Evolutionary conservation across 352 stramenopile genomes (phyloP), one percentile per base, ranked within the genome.

Genomic region (Globisporangium spinosum): DNA sequence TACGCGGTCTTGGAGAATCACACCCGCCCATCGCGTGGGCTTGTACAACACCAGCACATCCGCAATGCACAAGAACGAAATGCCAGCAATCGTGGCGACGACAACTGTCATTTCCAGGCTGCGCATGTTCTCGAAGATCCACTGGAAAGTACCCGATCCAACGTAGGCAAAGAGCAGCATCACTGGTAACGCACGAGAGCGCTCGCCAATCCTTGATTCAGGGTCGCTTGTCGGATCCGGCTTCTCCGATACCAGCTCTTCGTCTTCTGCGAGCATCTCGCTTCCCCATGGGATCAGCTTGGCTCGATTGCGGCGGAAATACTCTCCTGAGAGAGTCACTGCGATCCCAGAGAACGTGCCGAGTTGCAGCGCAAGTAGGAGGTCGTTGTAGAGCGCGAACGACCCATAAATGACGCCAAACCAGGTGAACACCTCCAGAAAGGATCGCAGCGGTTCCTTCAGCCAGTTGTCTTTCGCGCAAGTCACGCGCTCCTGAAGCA

Each of bases 71-170:
- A 95, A 62, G 58, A 95, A 95, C n/a, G 75, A 79, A 32, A 95
- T 93, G 17, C 88, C 88, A 57, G 88, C 88, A 20, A 94, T 77
- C 0, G 88, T 90, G 1, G 85, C 88, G 10, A 95, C 70, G 9
- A 89, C 59, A 15, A 94, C 80, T 4, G 85, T 94, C 27, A 95
- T 84, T 70, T 95, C 88, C 17, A 95, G 72, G 47, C 85, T 90
- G 47, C 88, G 85, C 56, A 93, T 89, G 64, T 95, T 93, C 62
- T 95, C 88, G 58, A 91, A 95, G 34, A 95, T 95, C 87, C 87
- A 95, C 62, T 93, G 85, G 64, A 95, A 95, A 9, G 87, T 95
- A 35, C 87, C 85, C 17, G 87, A 93, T 1, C 88, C 88, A 23
- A 95, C 85, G 65, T 95, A 95, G 22, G 85, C 85, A 67, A 95